Evolutionary conservation across 768 basidiomycete species (phyloP).

Genomic region (Dictyophora rubrovolvata): DNA sequence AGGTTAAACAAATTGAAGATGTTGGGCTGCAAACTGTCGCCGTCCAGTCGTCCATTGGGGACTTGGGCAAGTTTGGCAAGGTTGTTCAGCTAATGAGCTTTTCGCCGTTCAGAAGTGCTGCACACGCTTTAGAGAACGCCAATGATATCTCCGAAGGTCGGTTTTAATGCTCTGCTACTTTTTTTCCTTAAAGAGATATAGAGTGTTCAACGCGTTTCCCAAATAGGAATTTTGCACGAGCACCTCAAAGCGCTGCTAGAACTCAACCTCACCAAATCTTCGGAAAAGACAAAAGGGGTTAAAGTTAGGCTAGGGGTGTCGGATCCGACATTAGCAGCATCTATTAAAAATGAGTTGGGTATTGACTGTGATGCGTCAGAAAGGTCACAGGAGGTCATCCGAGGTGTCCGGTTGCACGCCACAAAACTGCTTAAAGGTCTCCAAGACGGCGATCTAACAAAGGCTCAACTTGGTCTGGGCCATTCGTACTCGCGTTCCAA

Average conservation of each 20-base stretch:
- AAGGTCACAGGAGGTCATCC: conserved; percentile 72
- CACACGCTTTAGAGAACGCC: conserved; percentile 88
- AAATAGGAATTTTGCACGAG: conserved; percentile 73
- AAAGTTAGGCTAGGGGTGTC: conserved; percentile 68
- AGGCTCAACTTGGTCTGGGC: conserved; percentile 93
- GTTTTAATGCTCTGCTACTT: conserved; percentile 16
- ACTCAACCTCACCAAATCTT: conserved; percentile 72
- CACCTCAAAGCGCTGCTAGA: conserved; percentile 76
- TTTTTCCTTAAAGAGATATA: not conserved
- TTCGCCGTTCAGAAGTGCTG: conserved; percentile 87
- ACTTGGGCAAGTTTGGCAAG: conserved; percentile 81
- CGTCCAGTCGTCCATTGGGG: conserved; percentile 79
- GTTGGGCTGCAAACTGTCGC: conserved; percentile 70
- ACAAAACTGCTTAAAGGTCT: conserved; percentile 83
- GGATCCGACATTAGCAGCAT: conserved; percentile 62
- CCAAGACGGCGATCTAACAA: conserved; percentile 75
- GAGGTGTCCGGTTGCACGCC: conserved; percentile 88
- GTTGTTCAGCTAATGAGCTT: conserved; percentile 89
- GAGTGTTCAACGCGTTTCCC: not conserved
- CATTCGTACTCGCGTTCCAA: conserved; percentile 97
- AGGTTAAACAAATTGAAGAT: conserved; percentile 78
- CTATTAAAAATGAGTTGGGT: conserved; percentile 62
- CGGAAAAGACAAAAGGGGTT: conserved; percentile 38
- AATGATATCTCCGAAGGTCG: conserved; percentile 94
- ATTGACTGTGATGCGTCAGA: conserved; percentile 79